Percentiles rank a stretch among this genome's conserved stretches.
These are phyloP conservation scores for Solanum pinnatisectum DNA, from an alignment of 257 asterid genomes.

Conservation along the genomic window DNA sequence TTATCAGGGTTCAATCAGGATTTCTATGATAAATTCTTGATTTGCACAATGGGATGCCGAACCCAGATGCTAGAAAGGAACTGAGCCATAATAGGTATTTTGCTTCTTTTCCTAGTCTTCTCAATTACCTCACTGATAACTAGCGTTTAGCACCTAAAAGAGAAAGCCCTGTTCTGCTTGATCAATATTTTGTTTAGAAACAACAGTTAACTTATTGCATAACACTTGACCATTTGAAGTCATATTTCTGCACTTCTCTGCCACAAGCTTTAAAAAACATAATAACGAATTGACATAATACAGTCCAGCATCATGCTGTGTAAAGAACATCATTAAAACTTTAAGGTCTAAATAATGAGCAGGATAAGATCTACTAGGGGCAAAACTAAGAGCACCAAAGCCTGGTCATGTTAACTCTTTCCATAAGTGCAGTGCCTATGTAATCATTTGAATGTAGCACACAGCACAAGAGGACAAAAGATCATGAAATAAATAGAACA, in stretches of 20 bases:
- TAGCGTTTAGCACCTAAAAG: not conserved
- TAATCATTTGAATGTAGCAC: not conserved
- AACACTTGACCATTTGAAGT: not conserved
- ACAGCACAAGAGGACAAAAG: not conserved
- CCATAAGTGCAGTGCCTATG: not conserved
- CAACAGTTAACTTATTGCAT: not conserved
- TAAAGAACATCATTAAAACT: not conserved
- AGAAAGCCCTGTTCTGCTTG: not conserved
- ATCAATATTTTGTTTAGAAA: not conserved
- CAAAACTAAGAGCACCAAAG: not conserved
- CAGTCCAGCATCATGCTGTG: not conserved
- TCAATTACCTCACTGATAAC: not conserved
- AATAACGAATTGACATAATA: not conserved
- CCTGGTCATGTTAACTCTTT: not conserved
- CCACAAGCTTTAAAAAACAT: not conserved
- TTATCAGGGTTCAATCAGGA: not conserved
- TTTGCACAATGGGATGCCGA: not conserved
- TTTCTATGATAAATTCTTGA: not conserved
- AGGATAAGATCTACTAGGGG: not conserved
- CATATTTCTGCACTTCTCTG: not conserved
- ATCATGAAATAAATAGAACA: not conserved
- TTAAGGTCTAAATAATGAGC: not conserved
- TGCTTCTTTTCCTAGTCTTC: not conserved
- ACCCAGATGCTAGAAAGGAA: not conserved
- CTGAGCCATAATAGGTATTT: not conserved